Evolutionary conservation across 2,329 filamentous ascomycete genomes (phyloP).

Genomic region (Penicillium oxalicum): DNA sequence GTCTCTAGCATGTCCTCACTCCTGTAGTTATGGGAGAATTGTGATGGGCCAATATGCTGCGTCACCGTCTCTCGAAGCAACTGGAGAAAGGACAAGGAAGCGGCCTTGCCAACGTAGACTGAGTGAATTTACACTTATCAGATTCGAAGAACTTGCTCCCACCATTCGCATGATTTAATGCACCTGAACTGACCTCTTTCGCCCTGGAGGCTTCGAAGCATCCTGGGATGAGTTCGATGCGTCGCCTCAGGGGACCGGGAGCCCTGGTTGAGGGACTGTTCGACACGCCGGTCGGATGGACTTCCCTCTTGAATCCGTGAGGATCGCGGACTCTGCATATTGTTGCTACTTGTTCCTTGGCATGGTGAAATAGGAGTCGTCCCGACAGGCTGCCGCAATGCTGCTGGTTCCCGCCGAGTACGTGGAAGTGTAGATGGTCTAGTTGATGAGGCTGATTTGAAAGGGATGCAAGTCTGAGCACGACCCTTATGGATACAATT

Average conservation of each 20-base stretch:
- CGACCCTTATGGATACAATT: constrained; percentile 44
- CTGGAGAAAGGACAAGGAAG: constrained; percentile 51
- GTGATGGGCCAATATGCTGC: constrained; percentile 49
- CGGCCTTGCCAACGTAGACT: constrained; percentile 31
- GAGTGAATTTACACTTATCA: constrained; percentile 18
- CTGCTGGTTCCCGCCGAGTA: constrained; percentile 5
- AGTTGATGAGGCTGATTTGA: constrained; percentile 23
- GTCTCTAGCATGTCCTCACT: constrained; percentile 52
- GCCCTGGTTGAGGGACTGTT: constrained; percentile 8
- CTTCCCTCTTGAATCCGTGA: constrained; percentile 4
- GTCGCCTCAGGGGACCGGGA: constrained; percentile 25
- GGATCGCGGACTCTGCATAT: constrained; percentile 1
- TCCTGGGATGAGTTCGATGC: constrained; percentile 32
- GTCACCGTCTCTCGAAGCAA: constrained; percentile 45
- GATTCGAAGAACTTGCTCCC: constrained; percentile 24
- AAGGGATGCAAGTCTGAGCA: constrained; percentile 33
- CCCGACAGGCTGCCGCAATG: background rate
- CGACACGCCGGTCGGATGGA: constrained; percentile 1
- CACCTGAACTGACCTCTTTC: constrained; percentile 41
- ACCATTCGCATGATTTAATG: too few species aligned
- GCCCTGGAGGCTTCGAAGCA: constrained; percentile 49
- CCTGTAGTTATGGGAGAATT: constrained; percentile 48
- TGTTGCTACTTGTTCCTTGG: background rate
- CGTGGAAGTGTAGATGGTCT: constrained; percentile 1
- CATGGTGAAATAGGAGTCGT: background rate